Base-by-base conservation (phyloP, 495 filamentous ascomycete genomes). In the Penicillium nucicola region DNA sequence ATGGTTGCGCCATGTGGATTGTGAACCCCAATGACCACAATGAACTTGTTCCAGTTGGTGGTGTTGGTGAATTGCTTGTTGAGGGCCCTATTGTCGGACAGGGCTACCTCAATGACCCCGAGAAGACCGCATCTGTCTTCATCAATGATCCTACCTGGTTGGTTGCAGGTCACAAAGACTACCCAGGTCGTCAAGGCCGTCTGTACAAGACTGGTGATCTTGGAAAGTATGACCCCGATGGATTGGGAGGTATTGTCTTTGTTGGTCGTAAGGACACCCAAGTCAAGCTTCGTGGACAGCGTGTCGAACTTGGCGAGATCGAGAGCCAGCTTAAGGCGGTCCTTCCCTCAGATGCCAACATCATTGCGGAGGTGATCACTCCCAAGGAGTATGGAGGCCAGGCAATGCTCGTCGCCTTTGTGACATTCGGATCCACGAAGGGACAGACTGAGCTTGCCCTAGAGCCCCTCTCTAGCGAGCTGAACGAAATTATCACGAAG, bases 251-350 rank as follows among this genome's bases (percentile, higher is more conserved):
- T 23, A 69, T 86, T 47, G 61, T 78, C n/a, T 84, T 83, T 53
- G 72, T 80, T 2, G 83, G 83, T 20, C 65, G 84, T 7, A 78
- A 79, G 36, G 84, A 87, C 48, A 78, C 80, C 8, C 82, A 85
- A 53, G 80, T 84, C 14, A 87, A 86, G 58, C 53, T 86, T 4
- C 77, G 77, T 12, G 83, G 83, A 9, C 81, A 85, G 53, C 74
- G 83, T 31, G 75, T 87, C 32, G 83, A 87, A 56, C 68, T 86
- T 4, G 77, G 74, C 0, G 83, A 86, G 45, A 72, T 75, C 28
- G 71, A 75, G 50, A 68, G 64, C 53, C 71, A 73, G 19, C 59
- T 73, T 10, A 58, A 57, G 36, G 57, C 54, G 2, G 54, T 53
- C 13, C 55, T 75, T 14, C 66, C 66, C 12, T 47, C 66, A 0